Evolutionary conservation across 345 rosid genomes (phyloP), one percentile per base, ranked within the genome.

Genomic region (Anastatica hierochuntica): DNA sequence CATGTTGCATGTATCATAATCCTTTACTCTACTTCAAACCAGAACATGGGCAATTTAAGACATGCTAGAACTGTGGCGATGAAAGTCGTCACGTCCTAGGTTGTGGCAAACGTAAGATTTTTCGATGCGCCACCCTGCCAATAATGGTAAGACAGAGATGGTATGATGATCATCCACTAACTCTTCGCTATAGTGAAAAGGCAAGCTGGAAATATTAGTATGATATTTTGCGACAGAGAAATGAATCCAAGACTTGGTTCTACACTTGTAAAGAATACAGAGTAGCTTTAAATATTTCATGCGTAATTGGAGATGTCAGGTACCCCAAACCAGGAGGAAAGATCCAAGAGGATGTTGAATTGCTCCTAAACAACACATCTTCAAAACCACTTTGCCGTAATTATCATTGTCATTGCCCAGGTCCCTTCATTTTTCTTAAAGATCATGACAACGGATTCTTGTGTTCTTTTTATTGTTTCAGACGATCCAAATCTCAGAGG

Each of bases 191-290:
- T 26, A 49, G 31, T 6, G 50, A 56, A 13, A 19, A 56, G 10
- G 14, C 49, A 17, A 19, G 17, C 5, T 37, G 38, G 0, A 54
- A 11, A 1, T 54, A 40, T 17, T 54, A 47, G 59, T 54, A 47
- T 54, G 58, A 53, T 38, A 15, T n/a, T 53, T 6, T 53, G 58
- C 16, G 58, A 53, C 24, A 12, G 23, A 16, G 36, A 53, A 27
- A 38, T 16, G 11, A 12, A 53, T 26, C 47, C 47, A 2, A 53
- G 47, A 16, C 10, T 11, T 54, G 59, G 59, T 54, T 54, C 38
- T 54, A 52, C 7, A 52, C 20, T 1, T 37, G 21, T 23, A 21
- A 2, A 21, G 34, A 52, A 5, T 37, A 21, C 11, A 6, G 44
- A 1, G 15, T 24, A 13, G 14, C 44, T 37, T 10, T 37, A 1